Conservation (phyloP, 441 rosid genomes). For the Pelargonium myrrhifolium region DNA sequence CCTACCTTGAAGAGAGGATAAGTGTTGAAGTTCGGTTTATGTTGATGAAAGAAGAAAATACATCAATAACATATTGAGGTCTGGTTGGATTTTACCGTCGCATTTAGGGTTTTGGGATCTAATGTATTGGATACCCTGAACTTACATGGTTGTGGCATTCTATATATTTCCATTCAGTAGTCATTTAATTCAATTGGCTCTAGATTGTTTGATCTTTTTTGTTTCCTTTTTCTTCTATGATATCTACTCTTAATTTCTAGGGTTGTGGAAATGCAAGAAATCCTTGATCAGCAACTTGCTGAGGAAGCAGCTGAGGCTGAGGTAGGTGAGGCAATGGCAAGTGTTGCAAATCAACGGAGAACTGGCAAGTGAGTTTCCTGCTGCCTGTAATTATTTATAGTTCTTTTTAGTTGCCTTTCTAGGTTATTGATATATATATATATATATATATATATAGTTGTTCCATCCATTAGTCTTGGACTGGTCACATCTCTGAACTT, state of each 20-base stretch:
- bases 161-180: background rate
- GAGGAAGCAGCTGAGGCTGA: conserved; percentile 99
- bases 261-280: conserved; percentile 99
- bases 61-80: too few relatives aligned
- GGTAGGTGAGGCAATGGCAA: conserved; percentile 89
- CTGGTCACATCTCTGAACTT: background rate
- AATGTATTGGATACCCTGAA: background rate
- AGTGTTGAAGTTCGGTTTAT: too few relatives aligned
- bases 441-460: background rate
- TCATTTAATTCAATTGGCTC: background rate
- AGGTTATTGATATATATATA: too few relatives aligned
- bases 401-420: background rate
- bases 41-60: too few relatives aligned
- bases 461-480: conserved; percentile 5
- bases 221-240: conserved; percentile 16
- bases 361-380: conserved; percentile 60
- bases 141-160: background rate
- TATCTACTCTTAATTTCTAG: conserved; percentile 34
- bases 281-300: conserved; percentile 92
- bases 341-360: conserved; percentile 85
- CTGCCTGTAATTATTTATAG: conserved; percentile 4
- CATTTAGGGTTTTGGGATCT: background rate
- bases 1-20: too few relatives aligned
- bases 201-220: background rate
- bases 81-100: too few relatives aligned